Base-by-base conservation (phyloP, 1,139 yeast species). In the Hanseniaspora gamundiae region DNA sequence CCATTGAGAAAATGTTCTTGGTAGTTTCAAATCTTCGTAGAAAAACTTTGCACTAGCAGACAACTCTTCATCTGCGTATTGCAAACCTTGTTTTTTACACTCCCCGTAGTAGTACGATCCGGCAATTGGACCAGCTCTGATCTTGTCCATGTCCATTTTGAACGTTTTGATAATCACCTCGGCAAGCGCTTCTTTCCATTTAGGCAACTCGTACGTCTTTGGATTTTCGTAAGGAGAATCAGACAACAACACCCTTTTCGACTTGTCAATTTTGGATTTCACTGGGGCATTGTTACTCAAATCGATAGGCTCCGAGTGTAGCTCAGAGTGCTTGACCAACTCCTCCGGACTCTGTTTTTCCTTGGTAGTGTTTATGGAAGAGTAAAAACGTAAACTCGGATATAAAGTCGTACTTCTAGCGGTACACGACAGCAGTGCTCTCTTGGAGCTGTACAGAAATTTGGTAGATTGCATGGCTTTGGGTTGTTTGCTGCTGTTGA, bases 111-210 rank as follows among this genome's bases (percentile, higher is more conserved):
- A 91, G 44, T 74, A 71, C 4, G 91, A 81, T 2, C 96, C 97
- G 2, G 95, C 95, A 51, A 91, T 81, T 1, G 96, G 88, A 17
- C 96, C 97, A 1, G 96, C 81, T 60, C 97, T 74, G 41, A 91
- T 74, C 53, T 77, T 76, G 66, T 88, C 97, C 94, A 88, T 86
- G 64, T 91, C 96, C 48, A 91, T 68, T 51, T 75, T 71, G 59
- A 88, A 80, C 1, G 76, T 49, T 31, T 74, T 70, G 49, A 88
- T 75, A 30, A 85, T 71, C 44, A 73, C 62, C 60, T 85, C 91
- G 50, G 95, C 95, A 35, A 86, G 60, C 5, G 71, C 67, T 56
- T 78, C 80, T 52, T 81, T 76, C 78, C 87, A 80, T 39, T 69
- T 66, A 0, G 94, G 77, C 61, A 86, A 69, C 48, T 70, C 65